Evolutionary conservation across 139 green algal genomes (phyloP).

Genomic region (Auxenochlorella pyrenoidosa): DNA sequence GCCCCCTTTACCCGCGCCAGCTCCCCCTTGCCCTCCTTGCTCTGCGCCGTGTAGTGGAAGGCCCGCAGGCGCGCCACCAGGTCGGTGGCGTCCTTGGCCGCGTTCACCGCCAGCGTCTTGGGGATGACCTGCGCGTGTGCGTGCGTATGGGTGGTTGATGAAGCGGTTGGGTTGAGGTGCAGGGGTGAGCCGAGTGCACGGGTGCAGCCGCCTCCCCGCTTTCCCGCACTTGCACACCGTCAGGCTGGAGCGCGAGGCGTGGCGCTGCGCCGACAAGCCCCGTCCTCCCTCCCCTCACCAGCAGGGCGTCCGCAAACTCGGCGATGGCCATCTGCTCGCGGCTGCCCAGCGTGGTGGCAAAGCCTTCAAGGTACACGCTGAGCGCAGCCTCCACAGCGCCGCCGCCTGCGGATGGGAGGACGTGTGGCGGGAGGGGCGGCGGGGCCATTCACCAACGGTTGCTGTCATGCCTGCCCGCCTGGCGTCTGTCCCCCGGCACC

Average conservation of each 20-base stretch:
- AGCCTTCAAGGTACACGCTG: slow-evolving; percentile 95
- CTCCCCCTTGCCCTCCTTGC: neutral
- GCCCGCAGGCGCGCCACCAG: slow-evolving; percentile 94
- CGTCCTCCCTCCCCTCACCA: slow-evolving; percentile 38
- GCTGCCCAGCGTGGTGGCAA: slow-evolving; percentile 93
- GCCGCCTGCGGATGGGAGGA: slow-evolving; percentile 62
- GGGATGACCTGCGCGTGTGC: slow-evolving; percentile 70
- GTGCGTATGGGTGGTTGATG: neutral
- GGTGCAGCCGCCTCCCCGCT: too few relatives aligned
- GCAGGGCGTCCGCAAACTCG: slow-evolving; percentile 91
- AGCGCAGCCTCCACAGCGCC: slow-evolving; percentile 95
- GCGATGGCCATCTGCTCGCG: slow-evolving; percentile 98
- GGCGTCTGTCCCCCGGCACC: too few relatives aligned
- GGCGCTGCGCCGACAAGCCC: too few relatives aligned
- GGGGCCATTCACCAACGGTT: too few relatives aligned
- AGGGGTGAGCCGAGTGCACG: too few relatives aligned
- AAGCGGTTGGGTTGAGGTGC: too few relatives aligned
- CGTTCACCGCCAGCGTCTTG: slow-evolving; percentile 96
- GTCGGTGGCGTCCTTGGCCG: slow-evolving; percentile 95
- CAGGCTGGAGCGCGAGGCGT: too few relatives aligned
- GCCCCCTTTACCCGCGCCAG: slow-evolving; percentile 11
- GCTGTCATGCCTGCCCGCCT: too few relatives aligned
- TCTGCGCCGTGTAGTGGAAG: slow-evolving; percentile 93
- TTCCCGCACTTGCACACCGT: too few relatives aligned
- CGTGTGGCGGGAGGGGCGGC: too few relatives aligned